Conservation (phyloP, 2,329 filamentous ascomycete genomes). For the Penicillium sp. region DNA sequence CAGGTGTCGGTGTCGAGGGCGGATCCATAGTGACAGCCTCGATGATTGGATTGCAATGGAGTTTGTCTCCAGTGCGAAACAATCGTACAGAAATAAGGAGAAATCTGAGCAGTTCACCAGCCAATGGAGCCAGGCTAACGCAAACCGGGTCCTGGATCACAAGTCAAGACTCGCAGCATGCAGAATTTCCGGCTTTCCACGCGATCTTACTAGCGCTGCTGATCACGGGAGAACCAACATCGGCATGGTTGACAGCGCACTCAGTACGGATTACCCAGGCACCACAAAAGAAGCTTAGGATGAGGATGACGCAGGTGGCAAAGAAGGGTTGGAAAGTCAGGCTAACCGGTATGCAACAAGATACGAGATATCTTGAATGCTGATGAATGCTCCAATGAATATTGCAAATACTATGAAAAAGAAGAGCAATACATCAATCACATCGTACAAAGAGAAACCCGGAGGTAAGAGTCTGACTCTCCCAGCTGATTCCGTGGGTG, state of each 20-base stretch:
- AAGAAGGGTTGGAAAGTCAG: conserved; percentile 18
- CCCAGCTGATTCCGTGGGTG: not conserved
- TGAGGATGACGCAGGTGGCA: conserved; percentile 26
- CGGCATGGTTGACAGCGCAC: conserved; percentile 16
- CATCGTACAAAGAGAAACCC: not conserved
- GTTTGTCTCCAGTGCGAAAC: not conserved
- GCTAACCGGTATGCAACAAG: not conserved
- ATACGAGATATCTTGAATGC: not conserved
- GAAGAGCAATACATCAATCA: too few species aligned
- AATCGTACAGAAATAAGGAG: not conserved
- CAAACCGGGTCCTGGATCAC: not conserved
- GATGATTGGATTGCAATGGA: not conserved
- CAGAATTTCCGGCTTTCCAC: conserved; percentile 4
- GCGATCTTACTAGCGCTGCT: conserved; percentile 8
- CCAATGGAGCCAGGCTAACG: conserved; percentile 2
- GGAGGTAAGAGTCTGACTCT: not conserved
- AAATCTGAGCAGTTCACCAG: conserved; percentile 3
- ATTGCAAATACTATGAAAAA: not conserved
- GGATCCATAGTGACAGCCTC: conserved; percentile 13
- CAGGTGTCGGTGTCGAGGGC: conserved; percentile 13
- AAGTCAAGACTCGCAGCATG: not conserved
- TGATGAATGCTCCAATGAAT: not conserved
- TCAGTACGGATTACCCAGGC: conserved; percentile 2
- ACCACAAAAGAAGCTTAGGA: conserved; percentile 10
- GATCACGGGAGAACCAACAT: conserved; percentile 7